Percentiles rank a stretch among this genome's conserved stretches.
These are phyloP conservation scores for Polychaeton citri DNA, from an alignment of 2,329 filamentous ascomycete species.

Conservation along the genomic window DNA sequence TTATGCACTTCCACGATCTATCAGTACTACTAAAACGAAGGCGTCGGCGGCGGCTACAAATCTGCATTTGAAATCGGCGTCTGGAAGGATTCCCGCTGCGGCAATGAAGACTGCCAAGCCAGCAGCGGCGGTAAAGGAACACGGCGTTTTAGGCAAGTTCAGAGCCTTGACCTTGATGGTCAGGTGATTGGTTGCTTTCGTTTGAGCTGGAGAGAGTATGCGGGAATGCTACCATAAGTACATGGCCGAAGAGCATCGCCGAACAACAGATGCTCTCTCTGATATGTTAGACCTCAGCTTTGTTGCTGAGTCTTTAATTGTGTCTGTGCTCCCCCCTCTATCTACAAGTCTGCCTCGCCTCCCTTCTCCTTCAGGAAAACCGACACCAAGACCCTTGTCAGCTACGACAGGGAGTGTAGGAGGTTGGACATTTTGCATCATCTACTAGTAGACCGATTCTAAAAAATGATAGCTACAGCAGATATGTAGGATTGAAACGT, in stretches of 20 bases:
- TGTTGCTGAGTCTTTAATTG: neutral
- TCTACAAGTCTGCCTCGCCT: too few relatives aligned
- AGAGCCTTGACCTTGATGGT: neutral
- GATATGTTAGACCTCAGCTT: too few relatives aligned
- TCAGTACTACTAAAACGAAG: neutral
- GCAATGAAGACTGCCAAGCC: neutral
- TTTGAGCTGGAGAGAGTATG: neutral
- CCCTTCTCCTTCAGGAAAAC: too few relatives aligned
- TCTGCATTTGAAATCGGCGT: neutral
- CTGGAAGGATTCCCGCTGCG: neutral
- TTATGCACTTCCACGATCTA: neutral
- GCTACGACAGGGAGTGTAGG: neutral
- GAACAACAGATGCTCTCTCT: neutral
- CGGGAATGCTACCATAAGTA: neutral
- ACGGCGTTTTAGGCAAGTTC: neutral
- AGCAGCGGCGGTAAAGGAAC: neutral
- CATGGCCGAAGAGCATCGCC: neutral
- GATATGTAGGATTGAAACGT: too few relatives aligned
- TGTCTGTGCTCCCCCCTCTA: neutral
- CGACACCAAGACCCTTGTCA: neutral
- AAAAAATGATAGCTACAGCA: too few relatives aligned
- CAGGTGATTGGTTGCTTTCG: neutral
- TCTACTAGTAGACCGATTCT: neutral
- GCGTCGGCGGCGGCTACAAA: neutral
- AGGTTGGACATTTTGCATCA: neutral